Conservation (phyloP, 768 basidiomycete genomes). For the Termitomyces heimii region DNA sequence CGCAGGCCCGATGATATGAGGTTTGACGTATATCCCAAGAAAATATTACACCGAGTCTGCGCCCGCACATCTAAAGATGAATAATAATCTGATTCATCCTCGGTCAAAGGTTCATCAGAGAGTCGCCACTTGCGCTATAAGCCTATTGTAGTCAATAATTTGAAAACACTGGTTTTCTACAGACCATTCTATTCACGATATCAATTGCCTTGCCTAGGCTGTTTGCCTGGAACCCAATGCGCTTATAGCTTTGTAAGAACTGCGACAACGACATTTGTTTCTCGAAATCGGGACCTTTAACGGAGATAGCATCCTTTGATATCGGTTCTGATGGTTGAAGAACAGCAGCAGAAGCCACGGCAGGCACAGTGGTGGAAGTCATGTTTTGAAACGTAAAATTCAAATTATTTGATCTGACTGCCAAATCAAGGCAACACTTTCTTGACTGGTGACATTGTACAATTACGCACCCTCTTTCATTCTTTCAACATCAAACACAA, state of each 20-base stretch:
- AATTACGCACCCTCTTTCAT: slow-evolving; percentile 2
- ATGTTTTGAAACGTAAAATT: slow-evolving; percentile 4
- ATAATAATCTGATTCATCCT: slow-evolving; percentile 68
- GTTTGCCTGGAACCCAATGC: slow-evolving; percentile 97
- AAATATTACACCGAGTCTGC: slow-evolving; percentile 77
- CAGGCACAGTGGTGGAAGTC: slow-evolving; percentile 34
- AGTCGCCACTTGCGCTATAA: slow-evolving; percentile 81
- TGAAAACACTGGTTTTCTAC: slow-evolving; percentile 6
- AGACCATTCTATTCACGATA: slow-evolving; percentile 91
- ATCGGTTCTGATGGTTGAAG: slow-evolving; percentile 72
- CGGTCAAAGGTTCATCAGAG: slow-evolving; percentile 72
- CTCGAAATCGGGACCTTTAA: slow-evolving; percentile 87
- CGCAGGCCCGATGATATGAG: slow-evolving; percentile 96
- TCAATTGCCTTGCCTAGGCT: slow-evolving; percentile 84
- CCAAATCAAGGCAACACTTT: slow-evolving; percentile 7
- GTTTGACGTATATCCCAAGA: slow-evolving; percentile 98
- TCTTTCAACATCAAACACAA: slow-evolving; percentile 9
- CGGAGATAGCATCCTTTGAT: slow-evolving; percentile 56
- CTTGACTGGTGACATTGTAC: neutral
- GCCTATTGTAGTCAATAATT: neutral
- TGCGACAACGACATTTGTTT: slow-evolving; percentile 55
- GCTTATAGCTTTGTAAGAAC: slow-evolving; percentile 75
- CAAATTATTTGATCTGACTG: slow-evolving; percentile 4
- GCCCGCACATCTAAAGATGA: slow-evolving; percentile 53
- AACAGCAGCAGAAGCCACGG: slow-evolving; percentile 66